A percentile compares a stretch with the other conserved stretches of the same genome.
Conservation (phyloP, 1,139 yeast species). For the Suhomyces coccinellae region DNA sequence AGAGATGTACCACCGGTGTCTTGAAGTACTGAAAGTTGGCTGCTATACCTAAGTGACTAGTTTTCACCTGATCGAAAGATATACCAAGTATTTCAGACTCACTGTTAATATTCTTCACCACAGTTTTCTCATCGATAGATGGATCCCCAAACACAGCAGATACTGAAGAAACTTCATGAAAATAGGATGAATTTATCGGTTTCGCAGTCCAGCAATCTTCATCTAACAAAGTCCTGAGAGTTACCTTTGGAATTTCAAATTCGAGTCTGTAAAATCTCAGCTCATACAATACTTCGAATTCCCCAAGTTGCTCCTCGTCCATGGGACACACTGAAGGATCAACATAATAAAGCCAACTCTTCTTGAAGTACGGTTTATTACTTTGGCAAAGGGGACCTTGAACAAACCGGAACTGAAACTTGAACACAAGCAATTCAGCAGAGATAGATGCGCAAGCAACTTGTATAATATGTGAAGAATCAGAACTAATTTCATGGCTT, state of each 20-base stretch:
- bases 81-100: constrained; percentile 40
- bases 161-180: constrained; percentile 51
- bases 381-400: constrained; percentile 32
- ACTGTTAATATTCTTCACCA: constrained; percentile 20
- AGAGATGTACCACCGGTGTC: constrained; percentile 21
- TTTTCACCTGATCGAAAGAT: constrained; percentile 34
- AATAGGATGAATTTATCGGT: constrained; percentile 39
- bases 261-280: constrained; percentile 25
- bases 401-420: constrained; percentile 29
- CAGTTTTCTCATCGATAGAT: constrained; percentile 33
- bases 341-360: constrained; percentile 24
- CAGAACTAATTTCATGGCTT: constrained; percentile 18
- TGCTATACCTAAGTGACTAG: constrained; percentile 50
- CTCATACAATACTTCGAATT: constrained; percentile 9
- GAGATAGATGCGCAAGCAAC: constrained; percentile 49
- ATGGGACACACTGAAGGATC: constrained; percentile 32
- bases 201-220: constrained; percentile 61
- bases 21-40: constrained; percentile 43
- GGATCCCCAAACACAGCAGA: constrained; percentile 50
- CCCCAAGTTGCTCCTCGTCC: constrained; percentile 21
- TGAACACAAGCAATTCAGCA: constrained; percentile 47
- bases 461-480: constrained; percentile 21
- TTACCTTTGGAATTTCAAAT: constrained; percentile 28
- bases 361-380: constrained; percentile 19
- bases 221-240: constrained; percentile 33